These are phyloP conservation scores for Rhizopogon vesiculosus DNA, from an alignment of 768 basidiomycete genomes.

Conservation along the genomic window DNA sequence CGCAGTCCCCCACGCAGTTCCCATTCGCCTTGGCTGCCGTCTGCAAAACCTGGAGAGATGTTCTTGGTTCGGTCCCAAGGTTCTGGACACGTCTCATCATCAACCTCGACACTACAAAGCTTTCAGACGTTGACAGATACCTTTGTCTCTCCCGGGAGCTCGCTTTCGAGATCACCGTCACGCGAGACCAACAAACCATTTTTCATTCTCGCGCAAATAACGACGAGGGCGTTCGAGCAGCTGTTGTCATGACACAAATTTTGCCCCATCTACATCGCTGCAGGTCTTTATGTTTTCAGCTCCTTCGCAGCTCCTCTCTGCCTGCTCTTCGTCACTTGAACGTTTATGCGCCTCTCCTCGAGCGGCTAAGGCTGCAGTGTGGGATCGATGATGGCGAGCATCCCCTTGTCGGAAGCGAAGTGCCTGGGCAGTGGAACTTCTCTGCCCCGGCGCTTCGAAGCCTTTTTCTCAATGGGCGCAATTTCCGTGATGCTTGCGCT, in stretches of 20 bases:
- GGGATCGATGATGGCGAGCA: slow-evolving; percentile 4
- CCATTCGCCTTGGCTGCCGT: slow-evolving; percentile 5
- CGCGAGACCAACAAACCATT: not conserved
- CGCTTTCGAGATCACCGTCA: slow-evolving; percentile 1
- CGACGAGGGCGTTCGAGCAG: not conserved
- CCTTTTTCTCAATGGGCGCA: slow-evolving; percentile 4
- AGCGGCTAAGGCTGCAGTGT: slow-evolving; percentile 4
- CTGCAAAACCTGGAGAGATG: slow-evolving; percentile 3
- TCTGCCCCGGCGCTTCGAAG: not conserved
- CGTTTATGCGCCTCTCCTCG: not conserved
- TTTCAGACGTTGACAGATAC: not conserved
- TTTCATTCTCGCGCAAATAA: not conserved
- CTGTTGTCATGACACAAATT: not conserved
- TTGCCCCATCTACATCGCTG: slow-evolving; percentile 3
- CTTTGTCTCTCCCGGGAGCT: slow-evolving; percentile 4
- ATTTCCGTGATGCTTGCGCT: slow-evolving; percentile 2
- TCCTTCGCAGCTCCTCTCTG: slow-evolving; percentile 4
- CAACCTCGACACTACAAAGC: slow-evolving; percentile 3
- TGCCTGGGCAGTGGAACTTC: slow-evolving; percentile 1
- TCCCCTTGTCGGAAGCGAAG: not conserved
- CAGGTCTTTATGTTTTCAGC: slow-evolving; percentile 1
- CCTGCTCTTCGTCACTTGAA: slow-evolving; percentile 2
- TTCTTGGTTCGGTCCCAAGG: slow-evolving; percentile 1
- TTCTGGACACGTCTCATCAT: slow-evolving; percentile 8
- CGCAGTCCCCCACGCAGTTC: slow-evolving; percentile 1